Base-by-base conservation (phyloP, 169 alveolate species). In the Plasmodium vinckei region DNA sequence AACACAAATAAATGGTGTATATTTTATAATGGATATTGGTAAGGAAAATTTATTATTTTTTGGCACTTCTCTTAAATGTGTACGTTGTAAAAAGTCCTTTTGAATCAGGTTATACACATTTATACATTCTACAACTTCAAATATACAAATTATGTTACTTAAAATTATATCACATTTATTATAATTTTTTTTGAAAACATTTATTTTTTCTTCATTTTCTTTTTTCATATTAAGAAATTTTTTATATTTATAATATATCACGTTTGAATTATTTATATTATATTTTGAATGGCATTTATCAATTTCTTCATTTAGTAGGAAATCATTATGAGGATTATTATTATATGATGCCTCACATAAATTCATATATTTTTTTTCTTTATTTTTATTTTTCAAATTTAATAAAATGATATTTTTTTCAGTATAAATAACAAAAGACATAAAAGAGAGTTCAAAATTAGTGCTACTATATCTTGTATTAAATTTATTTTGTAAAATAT, bases 331-430 rank as follows among this genome's bases (percentile, higher is more conserved):
- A 33, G 42, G 7, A 33, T 33, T 33, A 33, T 33, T 33, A 33
- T 33, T 33, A 33, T 4, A 33, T 33, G 3, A 33, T 6, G 42
- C 0, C 7, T 33, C 42, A 33, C 6, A 33, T 7, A 33, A 33
- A 33, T 33, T 33, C 7, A 4, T 68, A 1, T 21, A 25, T 69
- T 49, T 69, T 69, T 49, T n/a, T 27, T 9, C n/a, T 25, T 57
- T 12, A 9, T 47, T 57, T 2, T 27, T 56, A 9, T 64, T 33
- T 42, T 15, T 9, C 53, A 0, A 39, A 51, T 51, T 53, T 2
- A 77, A n/a, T 13, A 49, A 49, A 77, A 77, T 77, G 63, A 49
- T 21, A 64, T 77, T 77, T 25, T 77, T 77, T 47, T 64, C 77
- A 47, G 77, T 9, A 65, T 39, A 77, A 7, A 57, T 25, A 15